Percentiles rank a stretch among this genome's conserved stretches.
phyloP scores from a whole-genome alignment of 306 rosid species.

The Cucurbita moschata region DNA sequence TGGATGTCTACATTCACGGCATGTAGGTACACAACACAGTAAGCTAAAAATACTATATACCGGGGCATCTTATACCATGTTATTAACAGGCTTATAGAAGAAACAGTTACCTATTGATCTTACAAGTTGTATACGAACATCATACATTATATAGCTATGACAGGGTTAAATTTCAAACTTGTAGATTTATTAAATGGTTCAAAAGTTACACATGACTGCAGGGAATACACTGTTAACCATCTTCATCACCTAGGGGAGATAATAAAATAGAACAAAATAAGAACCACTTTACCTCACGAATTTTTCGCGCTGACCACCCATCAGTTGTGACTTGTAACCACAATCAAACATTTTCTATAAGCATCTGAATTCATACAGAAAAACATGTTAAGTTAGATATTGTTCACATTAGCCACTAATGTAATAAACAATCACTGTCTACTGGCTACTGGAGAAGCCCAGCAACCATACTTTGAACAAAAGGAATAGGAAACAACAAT shows the following conservation, averaged over 20 bases:
- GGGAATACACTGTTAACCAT: background rate
- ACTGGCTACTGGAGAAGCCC: background rate
- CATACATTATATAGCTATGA: background rate
- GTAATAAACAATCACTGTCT: background rate
- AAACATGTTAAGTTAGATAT: background rate
- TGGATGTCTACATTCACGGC: background rate
- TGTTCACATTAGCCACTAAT: background rate
- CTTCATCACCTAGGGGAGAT: background rate
- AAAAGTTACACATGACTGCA: background rate
- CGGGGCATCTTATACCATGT: background rate
- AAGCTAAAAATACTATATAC: background rate
- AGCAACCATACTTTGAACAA: background rate
- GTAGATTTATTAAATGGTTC: background rate
- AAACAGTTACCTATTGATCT: background rate
- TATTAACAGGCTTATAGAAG: background rate
- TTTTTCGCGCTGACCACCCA: conserved; percentile 69
- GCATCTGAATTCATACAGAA: conserved; percentile 21
- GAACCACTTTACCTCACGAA: conserved; percentile 49
- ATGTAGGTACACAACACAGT: background rate
- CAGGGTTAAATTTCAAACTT: background rate
- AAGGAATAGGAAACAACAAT: background rate
- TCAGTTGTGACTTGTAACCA: conserved; percentile 48
- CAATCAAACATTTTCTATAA: conserved; percentile 48
- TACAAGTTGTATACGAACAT: background rate
- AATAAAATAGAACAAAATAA: conserved; percentile 7